Percentiles rank a stretch among this genome's conserved stretches.
phyloP scores from a whole-genome alignment of 1,139 yeast species.

The Suhomyces taliae region DNA sequence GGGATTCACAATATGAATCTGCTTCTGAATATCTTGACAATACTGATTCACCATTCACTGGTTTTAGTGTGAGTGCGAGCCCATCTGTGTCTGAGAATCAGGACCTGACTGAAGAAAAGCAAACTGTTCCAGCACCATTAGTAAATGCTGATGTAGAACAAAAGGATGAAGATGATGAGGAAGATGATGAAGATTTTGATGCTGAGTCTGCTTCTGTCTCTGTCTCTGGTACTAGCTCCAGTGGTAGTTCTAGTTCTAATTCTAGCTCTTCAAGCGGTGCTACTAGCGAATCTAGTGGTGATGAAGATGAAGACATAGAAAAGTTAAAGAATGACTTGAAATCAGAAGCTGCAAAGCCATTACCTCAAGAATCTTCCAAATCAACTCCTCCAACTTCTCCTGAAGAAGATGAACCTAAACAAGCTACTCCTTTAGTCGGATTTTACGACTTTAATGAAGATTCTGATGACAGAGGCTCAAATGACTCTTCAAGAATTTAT shows the following conservation, averaged over 20 bases:
- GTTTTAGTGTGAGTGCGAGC: constrained; percentile 13
- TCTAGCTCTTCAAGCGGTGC: neutral
- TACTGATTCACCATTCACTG: constrained; percentile 18
- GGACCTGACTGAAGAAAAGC: constrained; percentile 9
- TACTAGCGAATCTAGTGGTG: constrained; percentile 8
- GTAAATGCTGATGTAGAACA: constrained; percentile 5
- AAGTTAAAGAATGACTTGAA: constrained; percentile 30
- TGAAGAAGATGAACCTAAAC: constrained; percentile 29
- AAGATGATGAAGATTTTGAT: constrained; percentile 19
- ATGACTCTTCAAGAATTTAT: constrained; percentile 49
- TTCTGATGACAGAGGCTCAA: constrained; percentile 58
- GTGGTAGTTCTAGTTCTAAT: neutral
- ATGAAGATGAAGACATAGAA: constrained; percentile 31
- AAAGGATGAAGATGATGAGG: constrained; percentile 16
- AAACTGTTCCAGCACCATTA: neutral
- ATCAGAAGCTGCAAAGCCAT: constrained; percentile 4
- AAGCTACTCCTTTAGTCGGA: constrained; percentile 21
- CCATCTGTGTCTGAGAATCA: constrained; percentile 2
- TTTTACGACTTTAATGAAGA: constrained; percentile 56
- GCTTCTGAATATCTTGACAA: constrained; percentile 30
- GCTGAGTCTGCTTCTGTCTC: constrained; percentile 11
- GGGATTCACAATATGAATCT: constrained; percentile 29
- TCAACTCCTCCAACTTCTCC: constrained; percentile 47
- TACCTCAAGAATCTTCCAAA: constrained; percentile 4
- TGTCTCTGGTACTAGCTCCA: constrained; percentile 1